Base-by-base conservation (phyloP, 2,329 filamentous ascomycete genomes). In the Triangularia setosa region DNA sequence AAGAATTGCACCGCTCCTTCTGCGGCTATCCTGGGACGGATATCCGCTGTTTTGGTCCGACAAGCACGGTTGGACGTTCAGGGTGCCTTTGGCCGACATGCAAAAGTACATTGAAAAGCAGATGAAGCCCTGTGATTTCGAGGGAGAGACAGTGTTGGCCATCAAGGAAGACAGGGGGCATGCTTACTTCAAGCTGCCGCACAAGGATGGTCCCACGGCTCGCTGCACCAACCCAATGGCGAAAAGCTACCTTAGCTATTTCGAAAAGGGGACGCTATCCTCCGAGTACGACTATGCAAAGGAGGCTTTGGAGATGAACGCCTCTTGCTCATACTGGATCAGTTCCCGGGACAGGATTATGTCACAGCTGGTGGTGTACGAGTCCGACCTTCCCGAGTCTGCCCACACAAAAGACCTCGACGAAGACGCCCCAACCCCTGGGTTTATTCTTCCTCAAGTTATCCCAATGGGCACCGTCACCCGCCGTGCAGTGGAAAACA, bases 401-500 rank as follows among this genome's bases (percentile, higher is more conserved):
- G 14, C 4, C 21, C 24, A 62, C 64, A 9, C 12, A 56, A 57
- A 70, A 53, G 60, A 69, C 58, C 33, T 28, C 61, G 62, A 71
- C 71, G 28, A 65, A 70, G 5, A 68, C 73, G 0, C 63, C 74
- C 21, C 52, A 25, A 70, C 69, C 18, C 76, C 70, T n/a, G 95
- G 95, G 1, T 97, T 92, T 72, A 99, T 99, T 67, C 78, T 99
- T 21, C 95, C 95, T 0, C 95, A 99, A 73, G 83, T 99, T 65
- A 97, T 99, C 62, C 95, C 95, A 0, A 99, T 99, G 95, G 95
- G 95, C 16, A 99, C 96, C 6, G 92, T 99, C 68, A 99, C 95
- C 2, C 86, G 95, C 60, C 86, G 95, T 73, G 92, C 94, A 0
- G 95, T 99, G 6, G 95, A 99, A 72, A 98, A 97, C 69, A 99